These are phyloP conservation scores for Chaetomiaceae sp. DNA, from an alignment of 2,329 filamentous ascomycete species.

Conservation along the genomic window DNA sequence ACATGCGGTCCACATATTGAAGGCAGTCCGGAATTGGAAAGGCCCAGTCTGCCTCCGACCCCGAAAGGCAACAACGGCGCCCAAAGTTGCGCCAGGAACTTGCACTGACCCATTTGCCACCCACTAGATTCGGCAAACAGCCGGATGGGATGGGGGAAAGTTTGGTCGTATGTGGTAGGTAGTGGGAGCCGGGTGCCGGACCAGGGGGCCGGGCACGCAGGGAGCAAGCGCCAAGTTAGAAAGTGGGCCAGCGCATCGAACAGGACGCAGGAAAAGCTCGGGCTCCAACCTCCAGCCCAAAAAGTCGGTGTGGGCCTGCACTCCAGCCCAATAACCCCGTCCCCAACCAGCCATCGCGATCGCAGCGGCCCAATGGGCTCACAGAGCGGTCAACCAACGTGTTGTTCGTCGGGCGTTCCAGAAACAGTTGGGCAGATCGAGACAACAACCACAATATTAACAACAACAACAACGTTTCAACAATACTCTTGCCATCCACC, in stretches of 20 bases:
- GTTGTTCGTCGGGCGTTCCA: conserved; percentile 2
- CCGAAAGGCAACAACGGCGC: background rate
- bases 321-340: conserved; percentile 14
- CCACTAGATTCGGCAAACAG: conserved; percentile 18
- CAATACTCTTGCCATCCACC: background rate
- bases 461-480: too few species aligned
- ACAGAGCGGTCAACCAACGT: background rate
- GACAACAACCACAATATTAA: background rate
- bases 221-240: conserved; percentile 15
- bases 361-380: conserved; percentile 4
- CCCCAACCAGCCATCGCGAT: conserved; percentile 1
- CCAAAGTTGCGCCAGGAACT: conserved; percentile 2
- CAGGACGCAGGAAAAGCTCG: conserved; percentile 8
- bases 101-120: conserved; percentile 5
- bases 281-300: conserved; percentile 24
- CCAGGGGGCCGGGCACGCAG: conserved; percentile 18
- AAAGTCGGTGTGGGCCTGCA: conserved; percentile 28
- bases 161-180: too few species aligned
- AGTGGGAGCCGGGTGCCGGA: conserved; percentile 16
- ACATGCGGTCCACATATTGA: background rate
- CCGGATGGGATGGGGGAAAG: background rate
- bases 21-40: background rate
- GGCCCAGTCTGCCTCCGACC: background rate
- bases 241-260: conserved; percentile 18
- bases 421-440: background rate